These are phyloP conservation scores for Puccinia novopanici DNA, from an alignment of 1,284 basidiomycete genomes.

Conservation along the genomic window DNA sequence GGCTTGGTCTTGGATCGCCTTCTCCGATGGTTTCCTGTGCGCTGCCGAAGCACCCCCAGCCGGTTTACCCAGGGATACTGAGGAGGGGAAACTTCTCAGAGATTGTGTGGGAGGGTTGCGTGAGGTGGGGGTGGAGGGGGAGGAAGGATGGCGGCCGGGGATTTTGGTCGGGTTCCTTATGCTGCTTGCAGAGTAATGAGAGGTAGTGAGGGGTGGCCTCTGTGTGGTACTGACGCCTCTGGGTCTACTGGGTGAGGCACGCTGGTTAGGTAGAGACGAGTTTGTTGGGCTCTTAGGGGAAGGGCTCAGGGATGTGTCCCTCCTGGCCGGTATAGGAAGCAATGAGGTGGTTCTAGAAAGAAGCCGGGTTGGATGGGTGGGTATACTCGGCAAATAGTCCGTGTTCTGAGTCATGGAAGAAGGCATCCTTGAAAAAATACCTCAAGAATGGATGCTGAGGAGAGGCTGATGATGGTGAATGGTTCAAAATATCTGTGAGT, in stretches of 20 bases:
- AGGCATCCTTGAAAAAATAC: constrained; percentile 8
- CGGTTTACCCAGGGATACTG: background rate
- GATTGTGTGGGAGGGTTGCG: background rate
- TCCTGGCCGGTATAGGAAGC: constrained; percentile 15
- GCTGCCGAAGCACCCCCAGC: too few species aligned
- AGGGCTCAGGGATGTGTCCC: background rate
- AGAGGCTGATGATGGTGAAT: background rate
- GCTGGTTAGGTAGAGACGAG: background rate
- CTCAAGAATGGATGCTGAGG: background rate
- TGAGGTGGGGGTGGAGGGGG: background rate
- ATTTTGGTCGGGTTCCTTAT: constrained; percentile 1
- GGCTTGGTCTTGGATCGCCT: background rate
- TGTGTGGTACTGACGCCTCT: background rate
- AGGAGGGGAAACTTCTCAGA: background rate
- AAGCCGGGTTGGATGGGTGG: background rate
- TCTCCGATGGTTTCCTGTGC: background rate
- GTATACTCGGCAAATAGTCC: background rate
- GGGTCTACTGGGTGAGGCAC: background rate
- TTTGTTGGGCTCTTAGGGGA: background rate
- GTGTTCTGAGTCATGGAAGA: constrained; percentile 5
- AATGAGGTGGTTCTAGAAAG: constrained; percentile 10
- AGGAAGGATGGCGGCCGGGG: background rate
- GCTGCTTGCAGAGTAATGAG: background rate
- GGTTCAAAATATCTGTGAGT: background rate
- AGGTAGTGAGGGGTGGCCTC: background rate